Percentiles rank a stretch among this genome's conserved stretches.
Conservation (phyloP, 306 rosid genomes). For the Mucuna pruriens region DNA sequence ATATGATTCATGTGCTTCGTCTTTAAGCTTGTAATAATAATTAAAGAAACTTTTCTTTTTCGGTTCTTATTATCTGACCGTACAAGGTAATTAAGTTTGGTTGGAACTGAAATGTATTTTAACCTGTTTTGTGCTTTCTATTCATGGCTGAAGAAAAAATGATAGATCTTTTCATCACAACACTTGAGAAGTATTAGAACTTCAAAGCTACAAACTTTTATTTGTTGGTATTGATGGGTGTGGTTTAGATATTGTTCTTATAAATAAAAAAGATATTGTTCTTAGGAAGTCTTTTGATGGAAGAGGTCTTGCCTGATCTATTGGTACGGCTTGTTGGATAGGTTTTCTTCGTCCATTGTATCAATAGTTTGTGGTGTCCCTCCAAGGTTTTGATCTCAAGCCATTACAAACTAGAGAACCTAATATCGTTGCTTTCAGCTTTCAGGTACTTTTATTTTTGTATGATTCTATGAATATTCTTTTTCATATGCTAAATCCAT, state of each 20-base stretch:
- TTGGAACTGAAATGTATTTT: neutral
- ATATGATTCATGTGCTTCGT: neutral
- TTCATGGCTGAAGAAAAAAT: neutral
- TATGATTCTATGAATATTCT: slow-evolving; percentile 48
- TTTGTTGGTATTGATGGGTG: slow-evolving; percentile 27
- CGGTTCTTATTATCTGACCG: neutral
- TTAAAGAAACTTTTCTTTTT: neutral
- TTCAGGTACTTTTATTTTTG: slow-evolving; percentile 37
- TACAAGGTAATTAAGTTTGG: neutral
- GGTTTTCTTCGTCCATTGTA: slow-evolving; percentile 15
- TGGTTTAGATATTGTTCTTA: slow-evolving; percentile 9
- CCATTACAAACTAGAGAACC: neutral
- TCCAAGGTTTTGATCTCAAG: slow-evolving; percentile 21
- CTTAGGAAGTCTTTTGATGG: neutral
- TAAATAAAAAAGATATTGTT: slow-evolving; percentile 8
- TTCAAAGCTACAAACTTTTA: slow-evolving; percentile 37
- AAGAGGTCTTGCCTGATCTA: neutral
- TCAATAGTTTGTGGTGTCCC: neutral
- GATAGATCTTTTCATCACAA: slow-evolving; percentile 9
- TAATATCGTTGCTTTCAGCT: slow-evolving; percentile 33
- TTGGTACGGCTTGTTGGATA: neutral
- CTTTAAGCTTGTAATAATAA: neutral
- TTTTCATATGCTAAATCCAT: slow-evolving; percentile 34
- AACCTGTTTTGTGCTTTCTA: neutral
- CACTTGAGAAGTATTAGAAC: neutral